Base-by-base conservation (phyloP, 768 basidiomycete genomes). In the Paxillus involutus region DNA sequence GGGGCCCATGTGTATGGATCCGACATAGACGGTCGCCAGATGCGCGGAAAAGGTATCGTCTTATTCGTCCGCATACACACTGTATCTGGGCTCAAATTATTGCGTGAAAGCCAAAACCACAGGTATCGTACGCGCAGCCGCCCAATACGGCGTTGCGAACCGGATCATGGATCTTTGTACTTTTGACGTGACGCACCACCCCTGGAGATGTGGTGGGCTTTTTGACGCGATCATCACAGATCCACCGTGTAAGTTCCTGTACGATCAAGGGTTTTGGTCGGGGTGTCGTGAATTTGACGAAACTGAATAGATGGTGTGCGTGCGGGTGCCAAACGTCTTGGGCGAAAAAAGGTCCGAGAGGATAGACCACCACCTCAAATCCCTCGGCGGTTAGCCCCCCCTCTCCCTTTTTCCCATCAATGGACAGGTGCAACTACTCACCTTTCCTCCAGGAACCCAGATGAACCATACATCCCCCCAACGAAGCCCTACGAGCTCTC, bases 11-110 rank as follows among this genome's bases (percentile, higher is more conserved):
- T 94, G 0, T 85, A 90, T 51, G 97, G 96, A 16, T 94, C 92
- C 16, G 97, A 98, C 68, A 98, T 99, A 46, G 96, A 98, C 64
- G 97, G 97, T 0, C 80, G 97, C 40, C 96, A 98, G 67, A 95
- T 98, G 89, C 78, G 94, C 55, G 97, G 97, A 16, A 96, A 92
- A 80, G 82, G 94, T 88, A 59, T 49, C 3, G 26, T 35, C 19
- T 26, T 49, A n/a, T 2, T 26, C 6, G 21, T 45, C 35, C 44
- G 21, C 17, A 9, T 6, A 4, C 17, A 33, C 37, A 16, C 11
- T 7, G 16, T n/a, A 4, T 47, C 33, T 43, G 55, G 32, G 55
- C 50, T 51, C 40, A 45, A 26, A 1, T 43, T 44, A 29, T 54
- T 42, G 11, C 13, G 16, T 14, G 21, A 13, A 55, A 79, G 76